phyloP scores from a whole-genome alignment of 2,329 filamentous ascomycete species.

The Beauveria rudraprayagi region DNA sequence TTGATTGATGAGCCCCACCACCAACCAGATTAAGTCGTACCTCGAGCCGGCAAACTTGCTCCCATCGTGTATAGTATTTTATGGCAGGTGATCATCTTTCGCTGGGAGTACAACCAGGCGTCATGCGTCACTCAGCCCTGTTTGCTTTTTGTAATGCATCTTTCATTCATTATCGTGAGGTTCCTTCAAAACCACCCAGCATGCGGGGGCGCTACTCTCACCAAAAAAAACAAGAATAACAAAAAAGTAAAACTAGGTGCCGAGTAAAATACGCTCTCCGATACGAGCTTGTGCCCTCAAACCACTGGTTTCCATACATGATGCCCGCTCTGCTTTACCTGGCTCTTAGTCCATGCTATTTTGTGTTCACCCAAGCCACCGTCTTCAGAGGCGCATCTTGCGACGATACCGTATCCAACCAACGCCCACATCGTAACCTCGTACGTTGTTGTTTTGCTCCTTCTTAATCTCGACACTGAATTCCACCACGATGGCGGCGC shows the following conservation, averaged over 20 bases:
- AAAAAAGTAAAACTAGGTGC: background rate
- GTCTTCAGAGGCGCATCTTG: background rate
- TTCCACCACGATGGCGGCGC: background rate
- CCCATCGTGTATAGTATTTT: background rate
- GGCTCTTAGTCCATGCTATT: background rate
- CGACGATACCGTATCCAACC: background rate
- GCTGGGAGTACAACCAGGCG: background rate
- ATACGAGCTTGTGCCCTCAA: background rate
- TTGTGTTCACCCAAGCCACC: background rate
- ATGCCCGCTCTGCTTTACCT: background rate
- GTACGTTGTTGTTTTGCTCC: background rate
- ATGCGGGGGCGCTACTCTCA: background rate
- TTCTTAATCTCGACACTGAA: background rate
- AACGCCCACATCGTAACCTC: slow-evolving; percentile 6
- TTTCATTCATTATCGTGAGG: slow-evolving; percentile 10
- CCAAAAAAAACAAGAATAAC: background rate
- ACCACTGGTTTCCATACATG: background rate
- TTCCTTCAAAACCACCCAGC: background rate
- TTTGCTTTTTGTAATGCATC: background rate
- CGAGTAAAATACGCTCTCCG: background rate
- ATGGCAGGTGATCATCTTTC: too few species aligned
- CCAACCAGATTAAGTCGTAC: background rate
- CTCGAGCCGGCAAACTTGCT: background rate
- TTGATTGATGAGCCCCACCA: background rate
- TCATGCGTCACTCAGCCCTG: background rate